Conservation (phyloP, 192 early-diverging fungal genomes). For the Rhizophagus sp. region DNA sequence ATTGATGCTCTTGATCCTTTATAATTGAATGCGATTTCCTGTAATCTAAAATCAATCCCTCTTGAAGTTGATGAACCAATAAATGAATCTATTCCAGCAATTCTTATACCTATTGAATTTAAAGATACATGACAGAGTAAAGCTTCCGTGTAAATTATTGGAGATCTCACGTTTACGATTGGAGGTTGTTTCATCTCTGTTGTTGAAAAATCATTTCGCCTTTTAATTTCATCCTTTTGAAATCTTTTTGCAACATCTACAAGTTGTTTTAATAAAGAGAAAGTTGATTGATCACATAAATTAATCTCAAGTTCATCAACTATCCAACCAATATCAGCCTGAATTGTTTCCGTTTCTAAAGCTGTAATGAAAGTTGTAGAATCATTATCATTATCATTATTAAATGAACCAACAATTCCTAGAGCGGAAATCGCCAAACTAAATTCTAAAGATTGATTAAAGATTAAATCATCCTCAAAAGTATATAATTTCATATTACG, state of each 20-base stretch:
- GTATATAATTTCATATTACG: constrained; percentile 19
- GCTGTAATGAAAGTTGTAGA: background rate
- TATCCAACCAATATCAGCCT: background rate
- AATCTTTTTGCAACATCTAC: background rate
- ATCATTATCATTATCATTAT: background rate
- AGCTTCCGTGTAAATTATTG: constrained; percentile 2
- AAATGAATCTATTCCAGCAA: constrained; percentile 14
- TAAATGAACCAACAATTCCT: background rate
- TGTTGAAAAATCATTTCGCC: background rate
- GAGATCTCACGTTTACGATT: background rate
- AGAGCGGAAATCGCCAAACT: background rate
- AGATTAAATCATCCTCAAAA: constrained; percentile 6
- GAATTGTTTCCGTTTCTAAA: constrained; percentile 24
- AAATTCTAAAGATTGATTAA: constrained; percentile 23
- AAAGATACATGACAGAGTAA: constrained; percentile 18
- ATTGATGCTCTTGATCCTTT: constrained; percentile 13
- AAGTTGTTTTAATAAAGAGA: constrained; percentile 1
- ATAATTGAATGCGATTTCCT: constrained; percentile 15
- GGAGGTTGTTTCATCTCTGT: background rate
- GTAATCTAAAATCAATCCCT: constrained; percentile 12
- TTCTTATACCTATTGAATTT: constrained; percentile 4
- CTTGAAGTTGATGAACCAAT: constrained; percentile 20
- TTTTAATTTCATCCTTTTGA: background rate
- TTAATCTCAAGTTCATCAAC: constrained; percentile 17
- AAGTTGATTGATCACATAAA: constrained; percentile 7